Evolutionary conservation across 192 early-diverging fungal species (phyloP).

Genomic region (Chytriomyces hyalinus): DNA sequence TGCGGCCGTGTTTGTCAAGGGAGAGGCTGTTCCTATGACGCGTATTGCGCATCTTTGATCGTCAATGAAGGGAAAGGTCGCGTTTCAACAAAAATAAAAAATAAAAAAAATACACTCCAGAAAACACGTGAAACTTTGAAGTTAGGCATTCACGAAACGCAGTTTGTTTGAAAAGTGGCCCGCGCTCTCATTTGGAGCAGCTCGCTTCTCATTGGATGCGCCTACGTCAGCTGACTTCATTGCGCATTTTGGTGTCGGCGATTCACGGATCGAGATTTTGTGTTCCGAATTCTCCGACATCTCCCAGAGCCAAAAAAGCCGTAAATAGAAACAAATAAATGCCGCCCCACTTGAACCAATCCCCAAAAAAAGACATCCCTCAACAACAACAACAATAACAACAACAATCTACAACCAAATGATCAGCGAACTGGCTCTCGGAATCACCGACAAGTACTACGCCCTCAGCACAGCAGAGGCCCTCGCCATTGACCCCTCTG

Average conservation of each 20-base stretch:
- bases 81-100: background rate
- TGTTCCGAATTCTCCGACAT: too few relatives aligned
- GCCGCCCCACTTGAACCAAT: background rate
- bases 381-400: background rate
- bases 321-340: background rate
- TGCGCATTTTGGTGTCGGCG: too few relatives aligned
- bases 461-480: slow-evolving; percentile 3
- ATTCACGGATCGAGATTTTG: too few relatives aligned
- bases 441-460: slow-evolving; percentile 33
- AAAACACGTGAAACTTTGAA: background rate
- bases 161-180: too few relatives aligned
- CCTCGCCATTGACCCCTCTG: slow-evolving; percentile 29
- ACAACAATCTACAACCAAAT: background rate
- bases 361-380: background rate
- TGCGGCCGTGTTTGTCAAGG: slow-evolving; percentile 31
- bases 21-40: slow-evolving; percentile 5
- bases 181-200: too few relatives aligned
- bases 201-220: too few relatives aligned
- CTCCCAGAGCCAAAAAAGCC: background rate
- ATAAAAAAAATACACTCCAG: background rate
- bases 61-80: slow-evolving; percentile 2
- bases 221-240: too few relatives aligned
- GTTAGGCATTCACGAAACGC: too few relatives aligned
- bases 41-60: background rate
- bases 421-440: slow-evolving; percentile 27